phyloP scores from a whole-genome alignment of 2,329 filamentous ascomycete genomes.

The Stachybotrys elegans region DNA sequence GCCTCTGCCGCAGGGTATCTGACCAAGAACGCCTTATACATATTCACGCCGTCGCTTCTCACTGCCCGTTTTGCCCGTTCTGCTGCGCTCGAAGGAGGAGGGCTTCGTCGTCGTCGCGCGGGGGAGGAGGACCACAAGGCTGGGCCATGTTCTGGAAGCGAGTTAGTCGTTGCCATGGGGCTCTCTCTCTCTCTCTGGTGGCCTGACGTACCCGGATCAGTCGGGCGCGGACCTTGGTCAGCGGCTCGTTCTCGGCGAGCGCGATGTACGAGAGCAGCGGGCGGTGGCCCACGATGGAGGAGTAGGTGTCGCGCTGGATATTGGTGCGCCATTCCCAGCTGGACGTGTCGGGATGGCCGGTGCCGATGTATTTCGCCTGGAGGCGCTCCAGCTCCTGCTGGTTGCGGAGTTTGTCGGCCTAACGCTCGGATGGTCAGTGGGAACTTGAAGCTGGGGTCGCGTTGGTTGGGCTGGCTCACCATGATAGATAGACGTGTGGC shows the following conservation, averaged over 20 bases:
- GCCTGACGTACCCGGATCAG: slow-evolving; percentile 62
- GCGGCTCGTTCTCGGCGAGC: slow-evolving; percentile 79
- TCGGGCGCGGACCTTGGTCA: slow-evolving; percentile 71
- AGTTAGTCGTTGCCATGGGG: slow-evolving; percentile 6
- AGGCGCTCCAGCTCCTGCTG: slow-evolving; percentile 97
- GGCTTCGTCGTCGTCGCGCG: slow-evolving; percentile 41
- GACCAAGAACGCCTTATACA: slow-evolving; percentile 15
- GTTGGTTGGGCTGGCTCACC: slow-evolving; percentile 10
- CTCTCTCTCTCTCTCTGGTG: neutral
- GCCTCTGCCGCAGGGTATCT: slow-evolving; percentile 20
- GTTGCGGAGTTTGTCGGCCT: slow-evolving; percentile 96
- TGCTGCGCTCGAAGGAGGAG: no score
- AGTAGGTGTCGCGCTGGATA: slow-evolving; percentile 88
- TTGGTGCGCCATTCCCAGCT: slow-evolving; percentile 98
- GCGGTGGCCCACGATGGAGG: slow-evolving; percentile 84
- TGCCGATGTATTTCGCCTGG: slow-evolving; percentile 92
- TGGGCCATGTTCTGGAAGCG: slow-evolving; percentile 59
- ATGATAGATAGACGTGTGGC: slow-evolving; percentile 13
- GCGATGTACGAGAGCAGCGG: slow-evolving; percentile 84
- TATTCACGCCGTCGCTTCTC: neutral
- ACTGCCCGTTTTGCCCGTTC: slow-evolving; percentile 1
- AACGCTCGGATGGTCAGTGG: slow-evolving; percentile 8
- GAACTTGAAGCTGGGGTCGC: neutral
- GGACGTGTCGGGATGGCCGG: slow-evolving; percentile 92
- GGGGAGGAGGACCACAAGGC: slow-evolving; percentile 53